Evolutionary conservation across 2,329 filamentous ascomycete species (phyloP).

Genomic region (Penicillium brevicompactum): DNA sequence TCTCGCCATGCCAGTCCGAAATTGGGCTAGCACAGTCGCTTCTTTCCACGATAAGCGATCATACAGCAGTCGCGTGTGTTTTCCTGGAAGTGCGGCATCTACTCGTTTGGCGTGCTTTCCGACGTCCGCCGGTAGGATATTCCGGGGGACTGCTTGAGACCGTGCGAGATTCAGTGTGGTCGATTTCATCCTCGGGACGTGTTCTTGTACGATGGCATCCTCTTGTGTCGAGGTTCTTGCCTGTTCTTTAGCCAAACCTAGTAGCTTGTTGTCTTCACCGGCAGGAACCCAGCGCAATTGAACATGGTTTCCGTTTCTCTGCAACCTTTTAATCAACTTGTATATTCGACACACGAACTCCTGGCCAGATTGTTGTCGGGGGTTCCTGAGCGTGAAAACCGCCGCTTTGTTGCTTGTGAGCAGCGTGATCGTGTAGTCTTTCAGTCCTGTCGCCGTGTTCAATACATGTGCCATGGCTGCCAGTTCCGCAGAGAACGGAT

Average conservation of each 20-base stretch:
- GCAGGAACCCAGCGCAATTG: slow-evolving; percentile 21
- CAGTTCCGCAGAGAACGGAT: no score
- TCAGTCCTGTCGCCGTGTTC: no score
- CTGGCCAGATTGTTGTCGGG: slow-evolving; percentile 26
- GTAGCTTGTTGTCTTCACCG: slow-evolving; percentile 5
- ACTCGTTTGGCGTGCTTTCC: slow-evolving; percentile 26
- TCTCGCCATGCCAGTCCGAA: not conserved
- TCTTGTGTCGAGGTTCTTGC: slow-evolving; percentile 21
- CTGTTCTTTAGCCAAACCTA: slow-evolving; percentile 24
- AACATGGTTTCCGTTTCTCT: slow-evolving; percentile 21
- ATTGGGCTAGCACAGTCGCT: not conserved
- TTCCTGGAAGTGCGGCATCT: slow-evolving; percentile 30
- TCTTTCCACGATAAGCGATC: slow-evolving; percentile 24
- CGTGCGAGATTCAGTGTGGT: slow-evolving; percentile 29
- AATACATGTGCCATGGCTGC: no score
- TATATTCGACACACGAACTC: slow-evolving; percentile 23
- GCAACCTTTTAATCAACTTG: slow-evolving; percentile 22
- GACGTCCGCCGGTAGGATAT: slow-evolving; percentile 26
- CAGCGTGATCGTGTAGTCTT: no score
- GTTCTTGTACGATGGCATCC: slow-evolving; percentile 16
- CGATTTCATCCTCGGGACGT: slow-evolving; percentile 23
- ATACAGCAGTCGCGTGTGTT: slow-evolving; percentile 29
- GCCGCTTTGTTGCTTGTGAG: no score
- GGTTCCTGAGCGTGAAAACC: no score
- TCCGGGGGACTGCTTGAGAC: slow-evolving; percentile 15